Evolutionary conservation across 768 basidiomycete species (phyloP), one percentile per base, ranked within the genome.

Genomic region (Lactarius quietus): DNA sequence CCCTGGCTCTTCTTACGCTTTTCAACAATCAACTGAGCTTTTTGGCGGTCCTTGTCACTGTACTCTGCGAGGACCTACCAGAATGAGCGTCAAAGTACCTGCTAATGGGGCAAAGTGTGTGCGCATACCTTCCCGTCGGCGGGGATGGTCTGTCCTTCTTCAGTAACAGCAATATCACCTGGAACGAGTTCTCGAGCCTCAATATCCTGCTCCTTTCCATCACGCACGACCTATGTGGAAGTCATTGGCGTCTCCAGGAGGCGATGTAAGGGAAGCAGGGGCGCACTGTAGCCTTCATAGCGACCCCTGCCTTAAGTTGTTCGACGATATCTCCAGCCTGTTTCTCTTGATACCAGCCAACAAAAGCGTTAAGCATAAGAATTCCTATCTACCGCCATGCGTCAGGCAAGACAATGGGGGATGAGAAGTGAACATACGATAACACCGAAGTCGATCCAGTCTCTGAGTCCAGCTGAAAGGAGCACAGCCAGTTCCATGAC

Each of bases 371-470:
- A 63, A 79, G 68, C n/a, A 73, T 48, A 26, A 79, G 70, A 26
- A 79, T 79, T 28, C 72, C 78, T 66, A 79, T 78, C 77, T 78
- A 45, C 26, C 18, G 23, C 8, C 12, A 39, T 33, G 38, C 8
- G 17, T 43, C 48, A 23, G 14, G 15, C 14, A 26, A 36, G 53
- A 38, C 41, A 29, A 1, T 10, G 18, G 29, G 2, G 23, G 23
- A 23, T 28, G 14, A 26, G 6, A 51, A 23, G 48, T 6, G 39
- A 51, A 69, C 77, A 70, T 56, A 81, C 78, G 62, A 81, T 82
- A 55, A 82, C 81, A 66, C 81, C 81, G 63, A 82, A 79, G 64
- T 81, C 79, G 59, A 81, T 78, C 81, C 81, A 82, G 69, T 81
- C 80, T 57, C 73, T 73, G 14, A 82, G 73, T 68, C 81, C 80